Conservation (phyloP, 306 rosid species). For the Gastrolobium bilobum region DNA sequence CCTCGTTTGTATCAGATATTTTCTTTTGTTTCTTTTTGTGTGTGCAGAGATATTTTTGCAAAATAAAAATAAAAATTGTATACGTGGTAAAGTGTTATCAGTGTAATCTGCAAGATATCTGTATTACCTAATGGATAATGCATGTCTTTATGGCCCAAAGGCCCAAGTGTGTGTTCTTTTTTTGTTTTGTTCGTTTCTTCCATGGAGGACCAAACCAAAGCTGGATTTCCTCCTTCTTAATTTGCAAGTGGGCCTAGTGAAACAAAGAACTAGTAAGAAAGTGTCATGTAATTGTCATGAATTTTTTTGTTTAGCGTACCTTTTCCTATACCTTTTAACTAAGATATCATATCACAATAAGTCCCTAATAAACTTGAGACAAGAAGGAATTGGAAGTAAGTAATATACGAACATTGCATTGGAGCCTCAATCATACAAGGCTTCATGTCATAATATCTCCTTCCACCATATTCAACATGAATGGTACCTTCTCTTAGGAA, state of each 20-base stretch:
- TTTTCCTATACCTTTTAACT: too few relatives aligned
- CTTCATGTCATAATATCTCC: constrained; percentile 7
- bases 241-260: background rate
- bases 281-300: too few relatives aligned
- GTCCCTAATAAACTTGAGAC: background rate
- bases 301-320: background rate
- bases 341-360: background rate
- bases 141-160: constrained; percentile 30
- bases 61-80: background rate
- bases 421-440: background rate
- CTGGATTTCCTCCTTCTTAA: constrained; percentile 14
- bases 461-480: constrained; percentile 49
- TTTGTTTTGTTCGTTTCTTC: constrained; percentile 13
- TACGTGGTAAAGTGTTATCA: background rate
- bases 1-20: background rate
- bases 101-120: background rate
- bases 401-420: background rate
- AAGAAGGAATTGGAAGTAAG: background rate
- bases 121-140: background rate
- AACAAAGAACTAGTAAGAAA: background rate
- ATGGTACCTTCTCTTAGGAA: constrained; percentile 44
- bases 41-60: background rate
- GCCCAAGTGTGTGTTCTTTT: background rate
- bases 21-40: background rate
- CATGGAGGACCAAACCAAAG: background rate